Evolutionary conservation across 2,329 filamentous ascomycete species (phyloP), one percentile per base, ranked within the genome.

Genomic region (Paraphaeosphaeria minitans): DNA sequence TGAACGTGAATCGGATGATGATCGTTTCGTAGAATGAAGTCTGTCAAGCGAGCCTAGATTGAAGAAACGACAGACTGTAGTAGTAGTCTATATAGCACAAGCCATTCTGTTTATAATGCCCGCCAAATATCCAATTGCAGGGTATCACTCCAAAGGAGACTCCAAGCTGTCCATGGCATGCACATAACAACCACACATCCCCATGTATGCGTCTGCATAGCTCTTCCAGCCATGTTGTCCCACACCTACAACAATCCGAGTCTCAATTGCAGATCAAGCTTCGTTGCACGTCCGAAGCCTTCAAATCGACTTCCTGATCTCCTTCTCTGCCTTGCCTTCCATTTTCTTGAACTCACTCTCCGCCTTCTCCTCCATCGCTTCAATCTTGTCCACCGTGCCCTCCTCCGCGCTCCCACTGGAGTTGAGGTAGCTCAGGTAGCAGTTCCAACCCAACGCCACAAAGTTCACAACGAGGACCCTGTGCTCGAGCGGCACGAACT

Each of bases 391-490:
- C 7, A 22, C 10, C 19, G 43, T 55, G 6, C 60, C 49, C 53
- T 5, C 58, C 57, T 46, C 54, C 4, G 53, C 65, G 2, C 70
- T 68, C 10, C 74, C 73, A 2, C 68, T 65, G 13, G 66, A 70
- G 60, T 79, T 79, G 27, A 79, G 64, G 56, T 63, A 77, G 55
- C 73, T 76, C 24, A 79, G 63, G 58, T 79, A 79, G 69, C 76
- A 79, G 58, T 79, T 79, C 77, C 77, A 79, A n/a, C 76, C 88
- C 66, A 91, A 78, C 60, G 84, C 91, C 55, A 97, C 83, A 52
- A 96, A 77, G 72, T 97, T 97, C 68, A 96, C 93, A 61, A 96
- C 89, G 68, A 97, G 80, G 43, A 97, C 86, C 59, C 93, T 85
- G 78, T 94, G 88, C 73, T 96, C 86, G 62, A 96, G 81, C 50